A percentile compares a stretch with the other conserved stretches of the same genome.
These are phyloP conservation scores for Cyathus striatus DNA, from an alignment of 768 basidiomycete species.

Conservation along the genomic window DNA sequence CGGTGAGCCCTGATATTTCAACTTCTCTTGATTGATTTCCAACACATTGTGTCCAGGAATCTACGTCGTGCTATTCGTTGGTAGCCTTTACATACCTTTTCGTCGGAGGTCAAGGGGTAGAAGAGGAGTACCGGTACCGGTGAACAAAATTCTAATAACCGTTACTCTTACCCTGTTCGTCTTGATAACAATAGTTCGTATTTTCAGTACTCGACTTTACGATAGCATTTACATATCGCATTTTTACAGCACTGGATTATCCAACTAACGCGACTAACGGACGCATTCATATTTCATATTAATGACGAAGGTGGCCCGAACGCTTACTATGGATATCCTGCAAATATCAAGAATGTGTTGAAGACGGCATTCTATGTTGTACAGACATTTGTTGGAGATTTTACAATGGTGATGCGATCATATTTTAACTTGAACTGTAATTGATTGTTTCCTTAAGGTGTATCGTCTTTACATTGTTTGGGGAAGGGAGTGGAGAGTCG, in stretches of 20 bases:
- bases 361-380: neutral
- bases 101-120: neutral
- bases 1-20: neutral
- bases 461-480: neutral
- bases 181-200: neutral
- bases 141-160: neutral
- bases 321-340: neutral
- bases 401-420: neutral
- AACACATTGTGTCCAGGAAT: neutral
- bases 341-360: neutral
- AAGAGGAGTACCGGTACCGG: neutral
- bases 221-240: neutral
- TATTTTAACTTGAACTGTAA: neutral
- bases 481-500: neutral
- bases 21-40: neutral
- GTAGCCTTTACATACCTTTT: neutral
- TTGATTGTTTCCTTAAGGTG: neutral
- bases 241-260: neutral
- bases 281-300: neutral
- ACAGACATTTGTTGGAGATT: neutral
- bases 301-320: neutral
- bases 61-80: neutral
- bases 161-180: neutral
- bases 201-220: neutral
- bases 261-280: neutral